Evolutionary conservation across 345 rosid species (phyloP).

Genomic region (Eutrema heterophyllum): DNA sequence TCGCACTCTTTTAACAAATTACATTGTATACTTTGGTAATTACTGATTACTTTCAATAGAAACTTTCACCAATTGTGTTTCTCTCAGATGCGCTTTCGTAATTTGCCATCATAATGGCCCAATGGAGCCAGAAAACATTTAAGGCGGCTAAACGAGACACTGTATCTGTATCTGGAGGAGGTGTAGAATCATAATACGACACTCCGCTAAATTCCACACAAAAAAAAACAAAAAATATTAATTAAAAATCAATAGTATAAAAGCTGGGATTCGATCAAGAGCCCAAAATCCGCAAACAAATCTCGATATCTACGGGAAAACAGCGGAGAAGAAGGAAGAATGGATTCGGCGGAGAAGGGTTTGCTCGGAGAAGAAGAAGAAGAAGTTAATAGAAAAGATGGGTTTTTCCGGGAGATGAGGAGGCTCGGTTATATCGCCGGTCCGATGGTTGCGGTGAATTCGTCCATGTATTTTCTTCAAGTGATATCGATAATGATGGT

Average conservation of each 20-base stretch:
- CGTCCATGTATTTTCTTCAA: slow-evolving; percentile 51
- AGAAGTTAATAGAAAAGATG: not conserved
- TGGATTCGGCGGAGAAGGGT: slow-evolving; percentile 36
- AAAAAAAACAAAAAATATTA: not conserved
- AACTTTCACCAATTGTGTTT: not conserved
- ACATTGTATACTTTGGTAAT: not conserved
- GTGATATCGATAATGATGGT: slow-evolving; percentile 66
- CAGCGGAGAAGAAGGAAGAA: not conserved
- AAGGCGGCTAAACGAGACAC: not conserved
- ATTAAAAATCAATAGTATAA: not conserved
- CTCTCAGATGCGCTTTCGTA: not conserved
- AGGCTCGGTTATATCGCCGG: slow-evolving; percentile 48
- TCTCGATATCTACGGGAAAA: slow-evolving; percentile 13
- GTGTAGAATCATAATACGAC: slow-evolving; percentile 21
- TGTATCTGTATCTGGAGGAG: not conserved
- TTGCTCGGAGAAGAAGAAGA: slow-evolving; percentile 18
- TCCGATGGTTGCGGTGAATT: slow-evolving; percentile 64
- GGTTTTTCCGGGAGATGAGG: slow-evolving; percentile 40
- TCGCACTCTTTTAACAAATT: not conserved
- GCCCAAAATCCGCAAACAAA: not conserved
- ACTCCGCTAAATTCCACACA: not conserved
- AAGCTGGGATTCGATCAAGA: not conserved
- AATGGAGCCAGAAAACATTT: not conserved
- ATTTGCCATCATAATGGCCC: not conserved
- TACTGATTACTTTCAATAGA: too few relatives aligned